Conservation (phyloP, 768 basidiomycete genomes). For the Suillus americanus region DNA sequence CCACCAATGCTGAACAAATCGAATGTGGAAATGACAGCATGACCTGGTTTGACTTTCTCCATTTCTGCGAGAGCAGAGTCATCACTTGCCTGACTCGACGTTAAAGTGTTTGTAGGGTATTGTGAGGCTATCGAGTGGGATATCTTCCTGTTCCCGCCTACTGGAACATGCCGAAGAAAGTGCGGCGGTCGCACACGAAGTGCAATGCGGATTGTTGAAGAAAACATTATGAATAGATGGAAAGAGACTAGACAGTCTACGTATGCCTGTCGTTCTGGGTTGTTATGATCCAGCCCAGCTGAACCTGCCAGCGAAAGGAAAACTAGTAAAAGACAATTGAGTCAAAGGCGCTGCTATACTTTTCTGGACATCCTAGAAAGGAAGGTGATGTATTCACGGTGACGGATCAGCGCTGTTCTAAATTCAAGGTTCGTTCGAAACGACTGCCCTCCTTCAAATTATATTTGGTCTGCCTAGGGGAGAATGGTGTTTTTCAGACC, state of each 20-base stretch:
- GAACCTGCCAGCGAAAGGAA: neutral
- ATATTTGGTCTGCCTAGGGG: neutral
- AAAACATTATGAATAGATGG: slow-evolving; percentile 9
- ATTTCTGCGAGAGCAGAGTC: slow-evolving; percentile 9
- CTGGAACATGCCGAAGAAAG: neutral
- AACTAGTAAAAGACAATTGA: neutral
- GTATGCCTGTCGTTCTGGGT: neutral
- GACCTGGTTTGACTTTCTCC: slow-evolving; percentile 48
- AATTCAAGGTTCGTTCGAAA: neutral
- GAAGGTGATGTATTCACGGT: slow-evolving; percentile 9
- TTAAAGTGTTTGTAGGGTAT: slow-evolving; percentile 11
- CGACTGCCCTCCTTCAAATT: neutral
- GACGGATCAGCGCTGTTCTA: neutral
- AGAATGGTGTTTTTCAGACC: neutral
- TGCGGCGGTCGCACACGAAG: slow-evolving; percentile 7
- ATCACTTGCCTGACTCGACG: slow-evolving; percentile 5
- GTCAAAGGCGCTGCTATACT: neutral
- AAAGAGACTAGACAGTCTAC: neutral
- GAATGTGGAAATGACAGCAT: slow-evolving; percentile 92
- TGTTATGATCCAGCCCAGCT: neutral
- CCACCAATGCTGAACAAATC: slow-evolving; percentile 92
- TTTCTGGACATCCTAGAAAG: slow-evolving; percentile 4
- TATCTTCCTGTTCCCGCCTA: slow-evolving; percentile 14
- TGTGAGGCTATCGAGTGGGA: slow-evolving; percentile 11
- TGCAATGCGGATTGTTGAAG: slow-evolving; percentile 5